Base-by-base conservation (phyloP, 306 rosid species). In the Amphicarpaea edgeworthii region DNA sequence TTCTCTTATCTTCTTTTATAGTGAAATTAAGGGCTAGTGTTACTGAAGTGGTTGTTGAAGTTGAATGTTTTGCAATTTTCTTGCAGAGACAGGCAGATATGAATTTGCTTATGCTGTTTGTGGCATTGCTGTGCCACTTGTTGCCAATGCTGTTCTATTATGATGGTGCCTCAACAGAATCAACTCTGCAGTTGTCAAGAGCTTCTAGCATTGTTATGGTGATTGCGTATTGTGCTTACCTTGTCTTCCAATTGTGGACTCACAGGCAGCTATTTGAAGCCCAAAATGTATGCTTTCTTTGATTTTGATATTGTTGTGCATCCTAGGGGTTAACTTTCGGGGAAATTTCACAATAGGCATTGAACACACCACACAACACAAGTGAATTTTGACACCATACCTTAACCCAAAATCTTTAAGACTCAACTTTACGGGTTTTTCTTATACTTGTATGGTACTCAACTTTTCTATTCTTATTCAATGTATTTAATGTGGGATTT, bases 51-150 rank as follows among this genome's bases (percentile, higher is more conserved):
- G n/a, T n/a, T n/a, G n/a, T n/a, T n/a, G n/a, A 40, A 26, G 14
- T 57, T 23, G 9, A 68, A 53, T 20, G 83, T 59, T 68, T 32
- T 32, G 30, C 8, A 54, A 20, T 55, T 47, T 77, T 68, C 17
- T 64, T 20, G 12, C 88, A 93, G 98, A 88, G 91, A 61, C 97
- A 91, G 51, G 92, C 89, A 1, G 94, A 93, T 59, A 96, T 93
- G 73, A 91, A 90, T 85, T 78, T 94, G 7, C 77, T 87, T 28
- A 76, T 93, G 89, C 77, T 93, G 50, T 67, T 91, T 64, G 17
- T 93, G 70, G 93, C 93, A 32, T 76, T 93, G 47, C 66, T 88
- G 83, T 93, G 96, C 53, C 90, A 89, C 76, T 75, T 91, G 81
- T 78, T 93, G 73, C 96, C 98, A 41, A 0, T 60, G 85, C 40